Percentiles rank a stretch among this genome's conserved stretches.
These are phyloP conservation scores for Podospora didyma DNA, from an alignment of 495 filamentous ascomycete species.

Conservation along the genomic window DNA sequence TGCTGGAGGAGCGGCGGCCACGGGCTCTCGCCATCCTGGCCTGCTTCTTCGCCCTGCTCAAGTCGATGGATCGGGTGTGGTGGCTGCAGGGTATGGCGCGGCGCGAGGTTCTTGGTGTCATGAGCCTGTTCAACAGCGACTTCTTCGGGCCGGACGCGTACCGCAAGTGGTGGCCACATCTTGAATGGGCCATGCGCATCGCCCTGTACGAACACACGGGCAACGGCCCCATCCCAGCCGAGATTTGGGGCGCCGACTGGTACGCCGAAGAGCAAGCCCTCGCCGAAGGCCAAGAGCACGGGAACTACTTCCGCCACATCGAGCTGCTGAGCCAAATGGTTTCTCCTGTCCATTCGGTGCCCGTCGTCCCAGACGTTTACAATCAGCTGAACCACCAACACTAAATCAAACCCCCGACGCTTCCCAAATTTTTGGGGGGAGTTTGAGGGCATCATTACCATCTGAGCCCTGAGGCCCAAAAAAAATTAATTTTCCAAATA, in stretches of 20 bases:
- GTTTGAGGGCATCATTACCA: no score
- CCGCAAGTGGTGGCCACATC: conserved; percentile 49
- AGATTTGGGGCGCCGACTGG: conserved; percentile 49
- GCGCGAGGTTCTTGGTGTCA: conserved; percentile 52
- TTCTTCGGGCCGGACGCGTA: conserved; percentile 35
- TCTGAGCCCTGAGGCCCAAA: not conserved
- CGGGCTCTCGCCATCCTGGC: conserved; percentile 52
- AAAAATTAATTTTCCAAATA: not conserved
- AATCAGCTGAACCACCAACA: no score
- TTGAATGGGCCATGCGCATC: conserved; percentile 53
- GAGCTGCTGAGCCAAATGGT: conserved; percentile 47
- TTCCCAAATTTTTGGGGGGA: no score
- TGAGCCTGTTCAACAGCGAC: conserved; percentile 45
- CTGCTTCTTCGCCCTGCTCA: conserved; percentile 55
- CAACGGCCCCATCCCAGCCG: conserved; percentile 38
- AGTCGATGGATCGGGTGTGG: conserved; percentile 49
- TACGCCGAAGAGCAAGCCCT: conserved; percentile 35
- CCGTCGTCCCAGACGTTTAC: conserved; percentile 18
- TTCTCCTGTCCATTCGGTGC: conserved; percentile 31
- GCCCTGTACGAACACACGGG: conserved; percentile 40
- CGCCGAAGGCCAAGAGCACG: conserved; percentile 22
- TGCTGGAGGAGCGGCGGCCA: conserved; percentile 46
- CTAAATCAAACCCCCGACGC: no score
- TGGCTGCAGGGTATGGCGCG: conserved; percentile 55
- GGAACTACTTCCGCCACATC: conserved; percentile 39